Evolutionary conservation across 2,329 filamentous ascomycete genomes (phyloP).

Genomic region (Zymoseptoria passerinii): DNA sequence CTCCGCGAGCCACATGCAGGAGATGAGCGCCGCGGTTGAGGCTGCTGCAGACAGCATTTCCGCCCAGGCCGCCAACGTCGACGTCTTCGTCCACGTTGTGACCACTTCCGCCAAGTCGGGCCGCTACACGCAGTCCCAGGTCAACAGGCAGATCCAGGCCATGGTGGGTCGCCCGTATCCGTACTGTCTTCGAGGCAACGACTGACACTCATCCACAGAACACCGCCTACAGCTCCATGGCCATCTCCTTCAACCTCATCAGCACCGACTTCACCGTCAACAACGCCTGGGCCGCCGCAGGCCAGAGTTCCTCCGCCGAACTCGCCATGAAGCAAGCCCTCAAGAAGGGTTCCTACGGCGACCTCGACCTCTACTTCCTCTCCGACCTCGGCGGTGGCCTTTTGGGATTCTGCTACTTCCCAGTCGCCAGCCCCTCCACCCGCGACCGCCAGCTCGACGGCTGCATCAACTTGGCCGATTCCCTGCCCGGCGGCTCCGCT

Average conservation of each 20-base stretch:
- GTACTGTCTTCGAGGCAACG: background rate
- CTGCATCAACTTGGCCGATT: constrained; percentile 46
- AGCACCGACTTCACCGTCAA: constrained; percentile 43
- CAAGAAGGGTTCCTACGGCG: constrained; percentile 43
- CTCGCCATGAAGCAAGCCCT: constrained; percentile 44
- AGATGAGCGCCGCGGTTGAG: constrained; percentile 2
- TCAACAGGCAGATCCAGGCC: constrained; percentile 8
- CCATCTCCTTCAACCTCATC: constrained; percentile 31
- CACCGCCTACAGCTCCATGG: constrained; percentile 36
- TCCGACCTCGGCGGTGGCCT: constrained; percentile 35
- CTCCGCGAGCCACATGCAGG: background rate
- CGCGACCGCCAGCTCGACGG: constrained; percentile 38
- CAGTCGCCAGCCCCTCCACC: constrained; percentile 34
- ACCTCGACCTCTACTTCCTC: constrained; percentile 51
- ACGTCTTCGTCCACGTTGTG: constrained; percentile 35
- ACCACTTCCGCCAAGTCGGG: constrained; percentile 23
- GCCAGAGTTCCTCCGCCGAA: constrained; percentile 32
- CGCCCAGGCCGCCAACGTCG: background rate
- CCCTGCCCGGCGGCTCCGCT: constrained; percentile 43
- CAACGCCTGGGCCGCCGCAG: constrained; percentile 43
- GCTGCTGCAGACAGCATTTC: background rate
- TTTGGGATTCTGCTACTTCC: constrained; percentile 21
- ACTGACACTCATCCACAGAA: constrained; percentile 2
- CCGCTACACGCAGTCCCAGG: constrained; percentile 1
- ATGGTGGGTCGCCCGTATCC: background rate